A percentile compares a stretch with the other conserved stretches of the same genome.
These are phyloP conservation scores for Coemansia sp. DNA, from an alignment of 192 early-diverging fungal genomes.

Conservation along the genomic window DNA sequence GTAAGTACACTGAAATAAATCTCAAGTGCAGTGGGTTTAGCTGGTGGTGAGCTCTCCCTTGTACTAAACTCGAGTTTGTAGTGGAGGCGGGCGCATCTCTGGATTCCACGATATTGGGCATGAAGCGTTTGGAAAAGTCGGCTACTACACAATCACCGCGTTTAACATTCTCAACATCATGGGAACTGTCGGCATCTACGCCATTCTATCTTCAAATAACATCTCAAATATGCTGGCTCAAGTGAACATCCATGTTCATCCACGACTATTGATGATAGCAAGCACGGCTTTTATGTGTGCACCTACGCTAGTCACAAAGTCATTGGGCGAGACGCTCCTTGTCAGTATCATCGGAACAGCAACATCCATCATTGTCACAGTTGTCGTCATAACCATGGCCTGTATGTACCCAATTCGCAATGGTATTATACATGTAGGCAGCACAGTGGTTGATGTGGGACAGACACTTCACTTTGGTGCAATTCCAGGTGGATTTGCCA, in stretches of 20 bases:
- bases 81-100: slow-evolving; percentile 40
- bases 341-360: slow-evolving; percentile 65
- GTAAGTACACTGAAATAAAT: slow-evolving; percentile 22
- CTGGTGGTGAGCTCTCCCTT: neutral
- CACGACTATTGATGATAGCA: slow-evolving; percentile 44
- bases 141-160: slow-evolving; percentile 37
- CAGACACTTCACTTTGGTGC: slow-evolving; percentile 18
- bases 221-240: slow-evolving; percentile 32
- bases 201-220: slow-evolving; percentile 43
- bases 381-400: slow-evolving; percentile 57
- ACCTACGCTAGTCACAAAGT: slow-evolving; percentile 65
- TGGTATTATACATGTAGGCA: slow-evolving; percentile 23
- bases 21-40: neutral
- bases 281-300: slow-evolving; percentile 56
- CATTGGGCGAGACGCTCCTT: slow-evolving; percentile 70
- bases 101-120: slow-evolving; percentile 44
- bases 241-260: slow-evolving; percentile 26
- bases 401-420: slow-evolving; percentile 38
- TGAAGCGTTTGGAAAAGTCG: slow-evolving; percentile 39
- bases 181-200: slow-evolving; percentile 41
- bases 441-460: slow-evolving; percentile 12
- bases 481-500: slow-evolving; percentile 54
- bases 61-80: neutral
- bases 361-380: slow-evolving; percentile 61
- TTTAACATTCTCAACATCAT: slow-evolving; percentile 52